Conservation (phyloP, 306 rosid species). For the Cicer cuneatum region DNA sequence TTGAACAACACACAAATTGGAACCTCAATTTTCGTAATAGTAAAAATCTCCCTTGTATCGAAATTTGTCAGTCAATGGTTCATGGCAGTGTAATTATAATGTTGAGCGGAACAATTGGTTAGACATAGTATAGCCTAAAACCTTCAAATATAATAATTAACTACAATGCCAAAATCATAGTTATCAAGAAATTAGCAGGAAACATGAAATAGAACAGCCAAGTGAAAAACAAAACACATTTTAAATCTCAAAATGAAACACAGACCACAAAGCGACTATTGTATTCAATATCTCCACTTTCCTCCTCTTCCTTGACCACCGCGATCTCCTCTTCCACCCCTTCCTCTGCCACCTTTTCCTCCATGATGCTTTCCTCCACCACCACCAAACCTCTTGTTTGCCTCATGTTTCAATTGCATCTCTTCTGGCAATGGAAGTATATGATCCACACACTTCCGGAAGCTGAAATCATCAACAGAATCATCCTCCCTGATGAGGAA, state of each 20-base stretch:
- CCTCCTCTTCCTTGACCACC: slow-evolving; percentile 79
- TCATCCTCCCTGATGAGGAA: slow-evolving; percentile 83
- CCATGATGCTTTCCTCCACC: slow-evolving; percentile 60
- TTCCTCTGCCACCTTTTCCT: slow-evolving; percentile 67
- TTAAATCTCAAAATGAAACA: slow-evolving; percentile 9
- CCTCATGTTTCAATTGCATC: slow-evolving; percentile 61
- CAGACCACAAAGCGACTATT: slow-evolving; percentile 19
- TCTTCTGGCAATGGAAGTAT: slow-evolving; percentile 89
- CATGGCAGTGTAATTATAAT: too few relatives aligned
- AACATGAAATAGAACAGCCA: slow-evolving; percentile 19
- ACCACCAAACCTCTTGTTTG: slow-evolving; percentile 61
- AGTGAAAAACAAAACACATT: slow-evolving; percentile 1
- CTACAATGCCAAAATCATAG: slow-evolving; percentile 16
- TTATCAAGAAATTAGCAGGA: slow-evolving; percentile 1
- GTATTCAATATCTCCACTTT: slow-evolving; percentile 60
- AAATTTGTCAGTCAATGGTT: too few relatives aligned
- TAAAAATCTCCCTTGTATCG: too few relatives aligned
- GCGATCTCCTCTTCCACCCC: slow-evolving; percentile 62
- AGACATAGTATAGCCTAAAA: neutral
- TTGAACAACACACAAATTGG: too few relatives aligned
- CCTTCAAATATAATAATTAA: slow-evolving; percentile 25
- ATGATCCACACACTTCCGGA: slow-evolving; percentile 90
- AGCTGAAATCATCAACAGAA: slow-evolving; percentile 86
- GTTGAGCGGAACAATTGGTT: too few relatives aligned
- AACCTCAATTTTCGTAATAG: too few relatives aligned